A percentile compares a stretch with the other conserved stretches of the same genome.
Evolutionary conservation across 1,139 yeast species (phyloP).

Genomic region (Torulaspora pretoriensis): DNA sequence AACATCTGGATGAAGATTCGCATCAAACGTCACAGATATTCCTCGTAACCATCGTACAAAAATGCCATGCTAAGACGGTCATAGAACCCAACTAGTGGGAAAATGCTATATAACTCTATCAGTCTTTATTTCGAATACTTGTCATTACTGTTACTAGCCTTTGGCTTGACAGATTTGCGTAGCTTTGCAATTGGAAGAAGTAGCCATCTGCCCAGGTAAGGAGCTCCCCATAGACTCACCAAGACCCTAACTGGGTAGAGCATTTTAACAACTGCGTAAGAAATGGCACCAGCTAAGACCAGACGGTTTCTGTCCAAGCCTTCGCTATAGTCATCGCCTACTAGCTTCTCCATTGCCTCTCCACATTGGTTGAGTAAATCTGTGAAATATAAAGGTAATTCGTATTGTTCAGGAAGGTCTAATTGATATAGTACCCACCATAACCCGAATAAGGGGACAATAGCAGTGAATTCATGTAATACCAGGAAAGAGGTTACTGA

Average conservation of each 20-base stretch:
- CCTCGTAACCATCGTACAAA: not conserved
- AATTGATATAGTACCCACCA: conserved; percentile 71
- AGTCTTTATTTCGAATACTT: not conserved
- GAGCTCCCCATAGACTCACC: conserved; percentile 37
- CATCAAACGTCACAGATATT: not conserved
- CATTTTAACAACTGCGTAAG: conserved; percentile 73
- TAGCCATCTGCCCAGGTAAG: conserved; percentile 29
- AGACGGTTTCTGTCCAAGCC: conserved; percentile 36
- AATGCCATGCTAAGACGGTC: not conserved
- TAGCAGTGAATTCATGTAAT: conserved; percentile 82
- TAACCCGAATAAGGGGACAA: conserved; percentile 68
- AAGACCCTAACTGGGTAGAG: conserved; percentile 34
- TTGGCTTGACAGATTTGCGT: conserved; percentile 9
- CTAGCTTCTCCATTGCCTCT: conserved; percentile 30
- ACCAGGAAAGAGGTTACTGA: conserved; percentile 70
- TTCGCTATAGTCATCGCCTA: conserved; percentile 27
- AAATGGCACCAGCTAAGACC: conserved; percentile 80
- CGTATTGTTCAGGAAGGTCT: conserved; percentile 41
- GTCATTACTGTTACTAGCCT: not conserved
- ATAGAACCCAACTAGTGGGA: not conserved
- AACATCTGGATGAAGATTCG: not conserved
- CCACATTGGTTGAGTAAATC: conserved; percentile 26
- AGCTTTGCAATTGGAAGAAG: conserved; percentile 24
- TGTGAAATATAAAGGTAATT: conserved; percentile 23
- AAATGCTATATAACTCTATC: not conserved